Evolutionary conservation across 768 basidiomycete genomes (phyloP), one percentile per base, ranked within the genome.

Genomic region (Termitomyces eurrhizus): DNA sequence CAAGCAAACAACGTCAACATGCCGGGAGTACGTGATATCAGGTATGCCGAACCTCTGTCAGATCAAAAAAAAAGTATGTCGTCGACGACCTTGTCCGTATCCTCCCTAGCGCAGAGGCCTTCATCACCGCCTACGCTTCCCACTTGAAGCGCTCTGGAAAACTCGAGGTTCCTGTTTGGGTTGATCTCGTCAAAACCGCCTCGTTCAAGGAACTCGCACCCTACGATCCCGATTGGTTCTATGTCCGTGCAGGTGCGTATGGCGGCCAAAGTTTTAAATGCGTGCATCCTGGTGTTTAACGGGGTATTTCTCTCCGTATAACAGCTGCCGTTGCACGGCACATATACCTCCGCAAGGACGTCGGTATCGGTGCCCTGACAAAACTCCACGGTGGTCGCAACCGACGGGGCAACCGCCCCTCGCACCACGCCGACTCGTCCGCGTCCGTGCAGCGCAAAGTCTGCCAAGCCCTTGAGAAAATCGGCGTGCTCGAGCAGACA

Each of bases 181-280:
- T 92, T 63, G 96, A 97, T 77, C 80, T 98, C 69, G 97, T 99
- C 75, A 99, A 99, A 84, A 99, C 97, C 63, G 96, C 93, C 74
- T 80, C 90, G 62, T 95, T 83, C 85, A 98, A 98, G 78, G 97
- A 99, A 80, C 92, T 97, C 62, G 96, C 95, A 57, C 97, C 97
- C 57, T 98, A 98, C 80, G 94, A 98, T 78, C 92, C 93, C 46
- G 97, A 99, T 77, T 99, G 97, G 97, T 99, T 88, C 85, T 99
- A 98, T 80, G 83, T 96, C 74, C 93, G 97, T 71, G 92, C 96
- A 78, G 95, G 95, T 97, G 71, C 74, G 87, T 84, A 45, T 59
- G 37, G 16, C 52, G 29, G 29, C 21, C 41, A 41, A 37, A 8
- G 3, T 9, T n/a, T 16, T 52, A 14, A 59, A 44, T 26, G 33